phyloP scores from a whole-genome alignment of 495 filamentous ascomycete species.

The Glutinoglossum americanum region DNA sequence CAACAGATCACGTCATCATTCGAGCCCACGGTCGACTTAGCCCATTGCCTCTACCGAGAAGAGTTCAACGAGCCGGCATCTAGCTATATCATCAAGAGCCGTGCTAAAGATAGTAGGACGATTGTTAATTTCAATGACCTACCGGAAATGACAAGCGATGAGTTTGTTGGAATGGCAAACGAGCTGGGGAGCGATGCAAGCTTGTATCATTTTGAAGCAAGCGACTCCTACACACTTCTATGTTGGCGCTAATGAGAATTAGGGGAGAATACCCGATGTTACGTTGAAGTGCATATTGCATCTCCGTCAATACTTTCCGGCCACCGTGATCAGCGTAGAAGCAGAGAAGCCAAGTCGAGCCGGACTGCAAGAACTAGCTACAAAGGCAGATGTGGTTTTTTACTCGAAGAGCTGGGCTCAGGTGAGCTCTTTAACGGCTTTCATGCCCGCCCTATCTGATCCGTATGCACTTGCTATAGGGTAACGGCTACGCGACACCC shows the following conservation, averaged over 20 bases:
- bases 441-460: slow-evolving; percentile 5
- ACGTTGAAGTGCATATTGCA: slow-evolving; percentile 37
- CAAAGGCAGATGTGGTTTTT: slow-evolving; percentile 44
- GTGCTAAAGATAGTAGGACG: slow-evolving; percentile 34
- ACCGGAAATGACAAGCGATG: slow-evolving; percentile 37
- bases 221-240: no score
- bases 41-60: slow-evolving; percentile 36
- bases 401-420: slow-evolving; percentile 51
- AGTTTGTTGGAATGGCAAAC: slow-evolving; percentile 24
- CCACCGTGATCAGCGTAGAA: slow-evolving; percentile 39
- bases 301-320: slow-evolving; percentile 27
- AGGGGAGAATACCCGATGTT: slow-evolving; percentile 46
- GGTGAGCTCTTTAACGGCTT: slow-evolving; percentile 20
- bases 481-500: slow-evolving; percentile 24
- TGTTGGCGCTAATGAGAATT: no score
- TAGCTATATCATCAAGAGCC: slow-evolving; percentile 48
- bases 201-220: slow-evolving; percentile 63
- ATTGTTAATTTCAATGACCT: slow-evolving; percentile 50
- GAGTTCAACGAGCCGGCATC: slow-evolving; percentile 34
- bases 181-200: slow-evolving; percentile 12
- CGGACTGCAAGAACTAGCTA: slow-evolving; percentile 37
- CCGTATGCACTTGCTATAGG: slow-evolving; percentile 13
- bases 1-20: slow-evolving; percentile 22
- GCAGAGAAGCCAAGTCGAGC: slow-evolving; percentile 42
- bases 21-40: slow-evolving; percentile 23